A percentile compares a stretch with the other conserved stretches of the same genome.
phyloP scores from a whole-genome alignment of 2,329 filamentous ascomycete species.

The Botryotinia globosa region DNA sequence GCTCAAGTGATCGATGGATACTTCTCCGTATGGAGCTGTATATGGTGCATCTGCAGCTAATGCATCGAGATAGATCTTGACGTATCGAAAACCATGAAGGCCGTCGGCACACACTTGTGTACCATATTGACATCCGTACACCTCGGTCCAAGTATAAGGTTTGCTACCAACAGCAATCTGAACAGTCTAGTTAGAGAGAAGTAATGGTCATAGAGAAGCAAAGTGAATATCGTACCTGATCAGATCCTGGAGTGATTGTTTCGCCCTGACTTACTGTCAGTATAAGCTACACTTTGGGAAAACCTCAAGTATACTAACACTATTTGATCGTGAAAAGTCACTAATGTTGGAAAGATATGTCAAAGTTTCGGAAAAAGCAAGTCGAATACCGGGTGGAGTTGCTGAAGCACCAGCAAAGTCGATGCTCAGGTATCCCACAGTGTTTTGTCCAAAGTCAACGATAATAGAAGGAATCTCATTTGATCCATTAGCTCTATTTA shows the following conservation, averaged over 20 bases:
- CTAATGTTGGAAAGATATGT: constrained; percentile 45
- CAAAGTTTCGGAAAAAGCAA: constrained; percentile 50
- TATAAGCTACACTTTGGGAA: not conserved
- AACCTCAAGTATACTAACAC: constrained; percentile 34
- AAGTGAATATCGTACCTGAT: constrained; percentile 42
- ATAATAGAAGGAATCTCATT: constrained; percentile 41
- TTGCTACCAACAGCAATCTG: constrained; percentile 46
- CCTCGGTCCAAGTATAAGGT: constrained; percentile 47
- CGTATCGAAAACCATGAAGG: constrained; percentile 52
- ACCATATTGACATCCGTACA: constrained; percentile 45
- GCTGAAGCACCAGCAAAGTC: constrained; percentile 41
- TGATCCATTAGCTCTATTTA: constrained; percentile 32
- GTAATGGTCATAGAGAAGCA: not conserved
- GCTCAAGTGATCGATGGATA: constrained; percentile 45
- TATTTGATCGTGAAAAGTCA: constrained; percentile 50
- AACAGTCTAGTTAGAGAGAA: constrained; percentile 15
- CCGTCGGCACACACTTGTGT: constrained; percentile 50
- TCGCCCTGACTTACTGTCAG: constrained; percentile 34
- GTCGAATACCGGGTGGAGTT: constrained; percentile 41
- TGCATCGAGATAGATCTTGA: constrained; percentile 49
- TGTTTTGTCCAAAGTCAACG: constrained; percentile 51
- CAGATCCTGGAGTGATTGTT: constrained; percentile 47
- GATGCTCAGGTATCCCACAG: constrained; percentile 46
- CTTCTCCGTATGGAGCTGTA: constrained; percentile 44
- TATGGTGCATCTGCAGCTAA: constrained; percentile 45